Percentiles rank a stretch among this genome's conserved stretches.
Evolutionary conservation across 768 basidiomycete genomes (phyloP).

Genomic region (Termitomyces eurrhizus): DNA sequence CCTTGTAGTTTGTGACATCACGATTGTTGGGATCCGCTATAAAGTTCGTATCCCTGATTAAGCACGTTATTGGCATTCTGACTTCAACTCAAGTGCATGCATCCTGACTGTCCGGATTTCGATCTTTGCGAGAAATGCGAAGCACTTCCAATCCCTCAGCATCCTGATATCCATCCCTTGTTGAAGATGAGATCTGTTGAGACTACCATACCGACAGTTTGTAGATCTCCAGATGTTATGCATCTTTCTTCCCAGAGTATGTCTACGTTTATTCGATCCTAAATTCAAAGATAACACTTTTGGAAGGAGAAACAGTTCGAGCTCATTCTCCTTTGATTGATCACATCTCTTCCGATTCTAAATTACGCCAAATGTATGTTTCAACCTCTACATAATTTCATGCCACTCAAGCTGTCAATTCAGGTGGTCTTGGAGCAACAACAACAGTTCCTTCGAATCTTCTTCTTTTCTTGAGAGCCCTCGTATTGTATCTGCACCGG

Average conservation of each 20-base stretch:
- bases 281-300: not conserved
- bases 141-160: constrained; percentile 71
- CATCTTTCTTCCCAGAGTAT: not conserved
- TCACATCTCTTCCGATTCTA: not conserved
- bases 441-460: not conserved
- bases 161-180: constrained; percentile 67
- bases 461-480: not conserved
- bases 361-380: not conserved
- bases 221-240: constrained; percentile 11
- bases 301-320: not conserved
- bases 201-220: constrained; percentile 35
- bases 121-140: constrained; percentile 81
- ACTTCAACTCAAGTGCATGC: constrained; percentile 58
- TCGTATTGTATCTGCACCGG: not conserved
- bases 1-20: constrained; percentile 39
- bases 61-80: not conserved
- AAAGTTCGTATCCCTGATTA: constrained; percentile 43
- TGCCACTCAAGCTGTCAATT: not conserved
- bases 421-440: not conserved
- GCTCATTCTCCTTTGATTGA: not conserved
- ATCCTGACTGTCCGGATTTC: constrained; percentile 71
- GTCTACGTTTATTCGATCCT: not conserved
- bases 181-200: constrained; percentile 64
- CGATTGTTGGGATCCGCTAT: constrained; percentile 63
- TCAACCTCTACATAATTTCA: not conserved